Percentiles rank a stretch among this genome's conserved stretches.
These are phyloP conservation scores for Actinomucor elegans DNA, from an alignment of 371 early-diverging fungal genomes.

Conservation along the genomic window DNA sequence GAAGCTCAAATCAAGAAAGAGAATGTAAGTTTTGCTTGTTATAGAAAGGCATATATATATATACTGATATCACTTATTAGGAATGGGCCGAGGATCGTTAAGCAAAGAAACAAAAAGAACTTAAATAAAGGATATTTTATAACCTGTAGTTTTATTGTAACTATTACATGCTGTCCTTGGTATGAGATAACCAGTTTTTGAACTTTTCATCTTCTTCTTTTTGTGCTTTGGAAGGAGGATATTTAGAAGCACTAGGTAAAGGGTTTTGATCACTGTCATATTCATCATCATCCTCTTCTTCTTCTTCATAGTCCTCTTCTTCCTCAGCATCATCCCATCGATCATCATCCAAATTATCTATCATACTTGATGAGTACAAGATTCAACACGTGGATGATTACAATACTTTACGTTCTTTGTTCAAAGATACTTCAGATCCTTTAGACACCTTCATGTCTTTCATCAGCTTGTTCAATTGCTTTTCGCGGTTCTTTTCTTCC, in stretches of 20 bases:
- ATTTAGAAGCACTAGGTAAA: constrained; percentile 38
- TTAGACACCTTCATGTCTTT: constrained; percentile 58
- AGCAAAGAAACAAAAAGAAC: constrained; percentile 16
- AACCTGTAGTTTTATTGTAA: neutral
- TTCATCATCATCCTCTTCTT: constrained; percentile 36
- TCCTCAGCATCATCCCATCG: constrained; percentile 37
- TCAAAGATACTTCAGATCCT: constrained; percentile 43
- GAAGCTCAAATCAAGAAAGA: constrained; percentile 88
- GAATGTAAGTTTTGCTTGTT: constrained; percentile 71
- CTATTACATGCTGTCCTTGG: constrained; percentile 20
- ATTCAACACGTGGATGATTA: neutral
- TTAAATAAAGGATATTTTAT: neutral
- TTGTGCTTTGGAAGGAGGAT: constrained; percentile 41
- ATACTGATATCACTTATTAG: constrained; percentile 9
- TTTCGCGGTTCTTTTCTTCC: constrained; percentile 46
- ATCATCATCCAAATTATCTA: constrained; percentile 19
- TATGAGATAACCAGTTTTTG: constrained; percentile 34
- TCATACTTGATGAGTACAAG: neutral
- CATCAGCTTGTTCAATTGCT: constrained; percentile 62
- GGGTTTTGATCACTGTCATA: constrained; percentile 43
- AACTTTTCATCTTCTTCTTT: constrained; percentile 37
- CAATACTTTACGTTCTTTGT: constrained; percentile 20
- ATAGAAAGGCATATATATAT: no score
- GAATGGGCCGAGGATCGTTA: constrained; percentile 85
- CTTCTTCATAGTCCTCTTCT: constrained; percentile 35